Evolutionary conservation across 345 rosid genomes (phyloP).

Genomic region (Odontarrhena argentea): DNA sequence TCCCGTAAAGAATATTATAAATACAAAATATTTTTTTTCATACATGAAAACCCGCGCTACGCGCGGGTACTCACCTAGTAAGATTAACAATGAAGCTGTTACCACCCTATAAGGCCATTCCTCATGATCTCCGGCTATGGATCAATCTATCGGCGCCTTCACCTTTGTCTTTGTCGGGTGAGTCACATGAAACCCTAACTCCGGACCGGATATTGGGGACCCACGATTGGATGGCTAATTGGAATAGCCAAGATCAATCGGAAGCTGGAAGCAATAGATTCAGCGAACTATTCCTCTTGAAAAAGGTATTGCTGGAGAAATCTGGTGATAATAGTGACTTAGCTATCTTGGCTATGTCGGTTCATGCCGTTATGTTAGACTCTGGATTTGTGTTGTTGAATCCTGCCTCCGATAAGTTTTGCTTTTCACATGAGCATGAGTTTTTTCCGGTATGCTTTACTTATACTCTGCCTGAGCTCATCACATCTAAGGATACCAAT

Average conservation of each 20-base stretch:
- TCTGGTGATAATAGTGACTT: constrained; percentile 44
- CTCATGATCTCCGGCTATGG: constrained; percentile 46
- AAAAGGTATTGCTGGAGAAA: constrained; percentile 56
- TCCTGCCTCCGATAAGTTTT: constrained; percentile 47
- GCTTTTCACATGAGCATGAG: constrained; percentile 42
- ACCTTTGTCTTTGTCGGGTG: constrained; percentile 62
- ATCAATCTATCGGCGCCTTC: constrained; percentile 44
- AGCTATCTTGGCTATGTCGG: constrained; percentile 52
- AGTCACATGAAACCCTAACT: neutral
- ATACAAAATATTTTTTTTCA: too few relatives aligned
- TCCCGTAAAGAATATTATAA: too few relatives aligned
- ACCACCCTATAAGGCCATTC: constrained; percentile 2
- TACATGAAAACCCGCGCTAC: too few relatives aligned
- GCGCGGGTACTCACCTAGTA: too few relatives aligned
- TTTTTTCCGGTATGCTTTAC: constrained; percentile 47
- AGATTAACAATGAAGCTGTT: too few relatives aligned
- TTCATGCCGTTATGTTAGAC: constrained; percentile 67
- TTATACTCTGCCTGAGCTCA: constrained; percentile 61
- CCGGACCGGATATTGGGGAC: constrained; percentile 1
- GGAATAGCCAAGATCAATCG: constrained; percentile 11
- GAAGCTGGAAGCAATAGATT: constrained; percentile 34
- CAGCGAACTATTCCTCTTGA: constrained; percentile 63
- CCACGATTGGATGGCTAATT: constrained; percentile 25
- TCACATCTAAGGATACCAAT: constrained; percentile 19
- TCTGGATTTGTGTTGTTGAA: constrained; percentile 59